Evolutionary conservation across 495 filamentous ascomycete genomes (phyloP), one percentile per base, ranked within the genome.

Genomic region (Podospora bellae-mahoneyi): DNA sequence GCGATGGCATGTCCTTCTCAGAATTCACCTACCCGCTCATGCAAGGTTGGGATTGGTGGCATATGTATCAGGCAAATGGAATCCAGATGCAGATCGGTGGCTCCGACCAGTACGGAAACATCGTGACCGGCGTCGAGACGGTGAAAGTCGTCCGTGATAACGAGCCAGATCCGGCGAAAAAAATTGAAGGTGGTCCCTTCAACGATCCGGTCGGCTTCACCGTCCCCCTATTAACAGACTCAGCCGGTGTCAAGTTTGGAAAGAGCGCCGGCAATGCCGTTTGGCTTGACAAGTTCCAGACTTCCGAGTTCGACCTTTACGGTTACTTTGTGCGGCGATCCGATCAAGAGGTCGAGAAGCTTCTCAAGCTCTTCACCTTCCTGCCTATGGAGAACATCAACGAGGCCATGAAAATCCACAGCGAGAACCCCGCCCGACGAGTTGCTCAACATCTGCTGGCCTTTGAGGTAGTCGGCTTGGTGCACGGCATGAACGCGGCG

Each of bases 41-140:
- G 70, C 95, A 99, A 77, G 91, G 88, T n/a, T 98, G 93, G 89
- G 95, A 99, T 77, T 99, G 93, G 89, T 97, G 91, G 90, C 77
- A 88, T 64, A 82, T 98, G 78, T 93, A 90, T 73, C 44, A 28
- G 1, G 81, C 75, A 2, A 83, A 85, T 28, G 85, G 84, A 6
- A 82, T 91, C 9, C 89, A 91, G 72, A 84, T 95, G 71, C 91
- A 99, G 77, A 93, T 99, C 56, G 95, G 95, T 63, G 95, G 95
- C 57, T 90, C 92, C 30, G 95, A 99, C 76, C 95, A 99, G 77
- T 99, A 88, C 77, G 95, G 95, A 68, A 99, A 99, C 76, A 97
- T 99, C 69, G 83, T 96, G 5, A 88, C 94, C 55, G 95, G 95
- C 26, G 90, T 97, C 75, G 91, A 97, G 54, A 86, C 90, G 2